A percentile compares a stretch with the other conserved stretches of the same genome.
phyloP scores from a whole-genome alignment of 495 filamentous ascomycete species.

The Podospora sp. region DNA sequence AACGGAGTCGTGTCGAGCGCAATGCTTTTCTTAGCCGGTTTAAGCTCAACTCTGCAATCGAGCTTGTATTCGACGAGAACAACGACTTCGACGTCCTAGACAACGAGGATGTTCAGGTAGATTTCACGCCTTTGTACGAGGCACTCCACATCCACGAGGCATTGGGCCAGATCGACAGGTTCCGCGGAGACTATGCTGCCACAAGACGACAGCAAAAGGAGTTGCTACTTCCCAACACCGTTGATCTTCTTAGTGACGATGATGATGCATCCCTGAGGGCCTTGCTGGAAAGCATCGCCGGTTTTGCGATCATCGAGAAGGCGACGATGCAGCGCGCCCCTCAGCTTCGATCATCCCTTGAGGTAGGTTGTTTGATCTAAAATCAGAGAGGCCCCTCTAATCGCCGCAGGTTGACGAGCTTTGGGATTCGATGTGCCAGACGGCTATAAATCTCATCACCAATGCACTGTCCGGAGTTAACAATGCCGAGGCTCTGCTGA shows the following conservation, averaged over 20 bases:
- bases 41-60: constrained; percentile 93
- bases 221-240: constrained; percentile 71
- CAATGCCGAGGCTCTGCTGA: constrained; percentile 81
- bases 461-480: constrained; percentile 74
- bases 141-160: constrained; percentile 96
- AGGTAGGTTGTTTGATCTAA: constrained; percentile 57
- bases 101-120: constrained; percentile 90
- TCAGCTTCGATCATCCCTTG: constrained; percentile 76
- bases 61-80: constrained; percentile 89
- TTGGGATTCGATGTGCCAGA: constrained; percentile 97
- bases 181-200: constrained; percentile 84
- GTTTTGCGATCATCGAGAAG: constrained; percentile 95
- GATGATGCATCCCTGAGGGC: constrained; percentile 72
- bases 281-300: constrained; percentile 88
- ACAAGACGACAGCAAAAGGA: constrained; percentile 92
- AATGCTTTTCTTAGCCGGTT: constrained; percentile 74
- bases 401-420: constrained; percentile 79
- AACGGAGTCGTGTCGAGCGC: constrained; percentile 75
- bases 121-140: constrained; percentile 94
- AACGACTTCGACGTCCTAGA: constrained; percentile 94
- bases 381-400: constrained; percentile 28
- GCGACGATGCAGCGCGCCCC: constrained; percentile 86
- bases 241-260: constrained; percentile 75
- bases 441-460: constrained; percentile 75
- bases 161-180: constrained; percentile 87